Percentiles rank a stretch among this genome's conserved stretches.
Conservation (phyloP, 2,329 filamentous ascomycete genomes). For the Myotisia sp. region DNA sequence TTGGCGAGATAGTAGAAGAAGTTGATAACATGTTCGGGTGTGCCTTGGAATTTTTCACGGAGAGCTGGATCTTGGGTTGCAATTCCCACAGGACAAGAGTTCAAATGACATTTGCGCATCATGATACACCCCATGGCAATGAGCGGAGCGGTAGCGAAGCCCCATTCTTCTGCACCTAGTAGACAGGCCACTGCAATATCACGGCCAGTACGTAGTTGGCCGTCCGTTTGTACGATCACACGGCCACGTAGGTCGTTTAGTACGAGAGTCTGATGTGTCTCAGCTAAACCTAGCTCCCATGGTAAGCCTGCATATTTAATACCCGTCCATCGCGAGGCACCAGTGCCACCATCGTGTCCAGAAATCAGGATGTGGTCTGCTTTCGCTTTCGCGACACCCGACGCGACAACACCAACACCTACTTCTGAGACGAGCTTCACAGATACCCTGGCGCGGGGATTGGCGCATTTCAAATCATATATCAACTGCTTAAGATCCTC, state of each 20-base stretch:
- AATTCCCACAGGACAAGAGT: slow-evolving; percentile 84
- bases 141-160: slow-evolving; percentile 84
- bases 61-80: slow-evolving; percentile 92
- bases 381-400: slow-evolving; percentile 94
- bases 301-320: slow-evolving; percentile 97
- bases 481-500: slow-evolving; percentile 96
- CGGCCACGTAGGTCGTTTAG: slow-evolving; percentile 90
- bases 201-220: slow-evolving; percentile 79
- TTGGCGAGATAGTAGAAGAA: slow-evolving; percentile 98
- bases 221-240: slow-evolving; percentile 92
- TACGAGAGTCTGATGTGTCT: slow-evolving; percentile 92
- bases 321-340: slow-evolving; percentile 93
- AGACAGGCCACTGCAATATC: slow-evolving; percentile 91
- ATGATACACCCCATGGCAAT: slow-evolving; percentile 96
- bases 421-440: slow-evolving; percentile 97
- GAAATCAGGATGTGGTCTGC: slow-evolving; percentile 94
- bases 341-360: slow-evolving; percentile 91
- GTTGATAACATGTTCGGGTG: slow-evolving; percentile 93
- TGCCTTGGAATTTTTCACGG: slow-evolving; percentile 82
- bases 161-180: slow-evolving; percentile 95
- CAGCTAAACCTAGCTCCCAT: slow-evolving; percentile 90
- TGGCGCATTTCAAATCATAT: slow-evolving; percentile 93
- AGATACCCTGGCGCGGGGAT: slow-evolving; percentile 78
- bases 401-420: slow-evolving; percentile 92
- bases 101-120: slow-evolving; percentile 66